Evolutionary conservation across 495 filamentous ascomycete species (phyloP), one percentile per base, ranked within the genome.

Genomic region (Xylaria venustula): DNA sequence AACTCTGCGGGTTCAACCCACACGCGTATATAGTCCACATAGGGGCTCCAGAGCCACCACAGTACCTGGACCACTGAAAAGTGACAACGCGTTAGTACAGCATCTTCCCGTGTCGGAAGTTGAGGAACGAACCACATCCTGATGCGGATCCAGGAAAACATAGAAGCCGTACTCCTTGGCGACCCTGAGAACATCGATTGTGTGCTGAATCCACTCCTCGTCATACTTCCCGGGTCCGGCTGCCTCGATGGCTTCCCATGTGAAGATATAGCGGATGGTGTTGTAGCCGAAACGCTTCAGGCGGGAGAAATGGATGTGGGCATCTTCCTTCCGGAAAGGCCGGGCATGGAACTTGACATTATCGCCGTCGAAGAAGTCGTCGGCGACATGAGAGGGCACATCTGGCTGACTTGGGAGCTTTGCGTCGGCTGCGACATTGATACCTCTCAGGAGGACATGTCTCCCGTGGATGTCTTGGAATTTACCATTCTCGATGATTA

Each of bases 181-280:
- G 36, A 90, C 76, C 46, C 92, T 82, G 54, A 98, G 78, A 15
- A 98, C 77, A 28, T 88, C 82, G 60, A 98, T 92, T 1, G 95
- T 98, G 69, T 93, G 90, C 52, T 89, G 75, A 61, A 97, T 90
- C 89, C 90, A 98, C 61, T 91, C 89, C 67, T 98, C 89, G 63
- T 98, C 94, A 73, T 98, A 98, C 63, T 81, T 89, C 1, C 92
- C 92, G n/a, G 94, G 94, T 0, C 93, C 94, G 12, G 87, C 87
- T 60, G 92, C 87, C 76, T 98, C 94, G 67, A 98, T 93, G n/a
- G 94, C 93, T 72, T 98, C 94, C 94, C 94, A 98, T 0, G 93
- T 98, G 71, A 96, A 98, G 61, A 98, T 82, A 70, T 98, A 98
- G 67, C 94, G 83, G 52, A 98, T 93, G 1, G 90, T 90, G 73